These are phyloP conservation scores for Tolypocladium inflatum DNA, from an alignment of 2,329 filamentous ascomycete species.

Conservation along the genomic window DNA sequence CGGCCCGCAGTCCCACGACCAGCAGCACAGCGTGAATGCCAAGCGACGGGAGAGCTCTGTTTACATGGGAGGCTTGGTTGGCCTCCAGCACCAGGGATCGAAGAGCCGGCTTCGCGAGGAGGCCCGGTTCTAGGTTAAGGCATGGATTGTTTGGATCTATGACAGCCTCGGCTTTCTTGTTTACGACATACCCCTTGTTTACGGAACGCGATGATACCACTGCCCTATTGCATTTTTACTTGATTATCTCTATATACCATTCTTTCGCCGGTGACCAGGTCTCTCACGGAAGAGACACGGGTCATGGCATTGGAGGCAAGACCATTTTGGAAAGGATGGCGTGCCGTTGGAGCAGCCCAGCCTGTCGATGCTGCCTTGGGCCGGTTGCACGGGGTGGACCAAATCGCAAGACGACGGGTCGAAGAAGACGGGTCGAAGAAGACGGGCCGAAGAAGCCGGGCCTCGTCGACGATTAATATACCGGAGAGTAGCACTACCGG, in stretches of 20 bases:
- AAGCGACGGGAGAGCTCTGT: constrained; percentile 52
- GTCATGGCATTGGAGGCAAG: background rate
- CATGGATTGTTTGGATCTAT: background rate
- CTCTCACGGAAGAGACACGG: background rate
- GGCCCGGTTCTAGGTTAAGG: constrained; percentile 29
- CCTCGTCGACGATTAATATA: background rate
- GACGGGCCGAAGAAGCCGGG: background rate
- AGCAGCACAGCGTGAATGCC: constrained; percentile 18
- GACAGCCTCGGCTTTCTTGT: background rate
- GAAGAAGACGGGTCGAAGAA: background rate
- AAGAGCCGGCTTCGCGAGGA: constrained; percentile 47
- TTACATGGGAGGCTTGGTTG: constrained; percentile 39
- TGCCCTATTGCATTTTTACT: background rate
- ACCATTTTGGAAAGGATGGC: background rate
- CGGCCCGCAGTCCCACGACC: constrained; percentile 3
- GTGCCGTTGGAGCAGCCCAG: background rate
- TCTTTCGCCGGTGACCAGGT: background rate
- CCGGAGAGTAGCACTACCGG: background rate
- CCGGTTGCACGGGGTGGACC: background rate
- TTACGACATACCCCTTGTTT: background rate
- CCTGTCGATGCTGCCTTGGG: background rate
- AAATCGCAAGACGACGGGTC: background rate
- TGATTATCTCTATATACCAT: background rate
- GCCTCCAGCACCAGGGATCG: constrained; percentile 38
- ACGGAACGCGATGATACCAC: background rate